Base-by-base conservation (phyloP, 306 rosid species). In the Adenanthera pavonina region DNA sequence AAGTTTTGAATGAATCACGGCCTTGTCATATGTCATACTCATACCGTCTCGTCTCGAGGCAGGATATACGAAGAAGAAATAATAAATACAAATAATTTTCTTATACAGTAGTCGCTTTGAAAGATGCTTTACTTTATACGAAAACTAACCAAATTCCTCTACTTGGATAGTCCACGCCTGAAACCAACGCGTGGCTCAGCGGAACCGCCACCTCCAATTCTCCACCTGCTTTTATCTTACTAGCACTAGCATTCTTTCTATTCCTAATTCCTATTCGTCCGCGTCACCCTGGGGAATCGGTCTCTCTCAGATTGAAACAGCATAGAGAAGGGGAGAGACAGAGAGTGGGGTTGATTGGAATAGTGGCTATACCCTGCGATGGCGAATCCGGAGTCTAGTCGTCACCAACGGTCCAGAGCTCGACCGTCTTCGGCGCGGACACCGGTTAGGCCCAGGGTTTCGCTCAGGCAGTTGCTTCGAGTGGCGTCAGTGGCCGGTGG, bases 401-500 rank as follows among this genome's bases (percentile, higher is more conserved):
- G 81, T 36, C 86, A 79, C 20, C 84, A 78, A 49, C 87, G 89
- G 0, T 76, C 74, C 66, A 84, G 87, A 48, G 4, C 78, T 56
- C 84, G 89, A 38, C 81, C 89, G n/a, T 17, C 87, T 5, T 17
- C 90, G 46, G 56, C 74, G 16, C 74, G 84, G 7, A 84, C 81
- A 43, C 79, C 84, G 38, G 62, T 61, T 6, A 72, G 41, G 33
- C 52, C 80, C 7, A 83, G 92, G 81, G 85, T 88, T 47, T 89
- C 90, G 5, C 86, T 95, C 7, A 79, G 89, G 34, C 78, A 68
- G 71, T 36, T 95, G 38, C 85, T 95, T 12, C 87, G 89, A 2
- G 92, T 95, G 14, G 93, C 99, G 1, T 95, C 97, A 0, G 92
- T 95, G 4, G 97, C 98, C 10, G 83, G 94, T 12, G 99, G 99